A percentile compares a stretch with the other conserved stretches of the same genome.
phyloP scores from a whole-genome alignment of 257 asterid genomes.

The Nicotiana attenuata region DNA sequence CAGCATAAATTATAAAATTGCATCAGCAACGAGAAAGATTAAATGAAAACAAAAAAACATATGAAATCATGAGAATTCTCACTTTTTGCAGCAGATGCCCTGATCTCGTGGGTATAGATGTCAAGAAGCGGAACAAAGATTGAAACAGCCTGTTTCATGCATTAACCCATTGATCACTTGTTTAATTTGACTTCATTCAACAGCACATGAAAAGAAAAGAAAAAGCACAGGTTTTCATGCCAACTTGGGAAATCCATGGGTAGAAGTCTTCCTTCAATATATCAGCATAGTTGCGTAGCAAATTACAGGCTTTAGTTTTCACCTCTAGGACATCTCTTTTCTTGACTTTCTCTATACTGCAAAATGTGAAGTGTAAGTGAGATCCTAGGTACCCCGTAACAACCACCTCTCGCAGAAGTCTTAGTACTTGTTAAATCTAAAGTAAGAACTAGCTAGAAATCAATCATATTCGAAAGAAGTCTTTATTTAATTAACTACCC shows the following conservation, averaged over 20 bases:
- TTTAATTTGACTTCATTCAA: not conserved
- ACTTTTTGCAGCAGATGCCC: slow-evolving; percentile 96
- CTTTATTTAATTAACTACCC: not conserved
- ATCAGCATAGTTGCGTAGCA: slow-evolving; percentile 88
- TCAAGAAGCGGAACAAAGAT: slow-evolving; percentile 79
- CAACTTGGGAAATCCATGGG: slow-evolving; percentile 97
- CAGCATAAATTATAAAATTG: no score
- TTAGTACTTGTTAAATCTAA: no score
- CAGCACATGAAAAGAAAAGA: not conserved
- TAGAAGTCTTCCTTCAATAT: slow-evolving; percentile 91
- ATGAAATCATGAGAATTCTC: not conserved
- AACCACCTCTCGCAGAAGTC: not conserved
- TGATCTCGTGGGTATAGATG: slow-evolving; percentile 84
- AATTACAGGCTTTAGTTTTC: slow-evolving; percentile 93
- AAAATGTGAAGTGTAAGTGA: not conserved
- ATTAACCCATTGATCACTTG: not conserved
- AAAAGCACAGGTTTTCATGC: slow-evolving; percentile 9
- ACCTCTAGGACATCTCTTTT: slow-evolving; percentile 47
- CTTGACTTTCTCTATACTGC: slow-evolving; percentile 72
- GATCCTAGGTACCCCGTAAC: no score
- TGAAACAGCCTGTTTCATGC: slow-evolving; percentile 69
- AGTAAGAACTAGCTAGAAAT: no score
- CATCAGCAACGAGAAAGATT: no score
- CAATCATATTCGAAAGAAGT: not conserved
- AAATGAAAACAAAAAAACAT: no score